Evolutionary conservation across 108 stramenopile genomes (phyloP), one percentile per base, ranked within the genome.

Genomic region (Stephanodiscus triporus): DNA sequence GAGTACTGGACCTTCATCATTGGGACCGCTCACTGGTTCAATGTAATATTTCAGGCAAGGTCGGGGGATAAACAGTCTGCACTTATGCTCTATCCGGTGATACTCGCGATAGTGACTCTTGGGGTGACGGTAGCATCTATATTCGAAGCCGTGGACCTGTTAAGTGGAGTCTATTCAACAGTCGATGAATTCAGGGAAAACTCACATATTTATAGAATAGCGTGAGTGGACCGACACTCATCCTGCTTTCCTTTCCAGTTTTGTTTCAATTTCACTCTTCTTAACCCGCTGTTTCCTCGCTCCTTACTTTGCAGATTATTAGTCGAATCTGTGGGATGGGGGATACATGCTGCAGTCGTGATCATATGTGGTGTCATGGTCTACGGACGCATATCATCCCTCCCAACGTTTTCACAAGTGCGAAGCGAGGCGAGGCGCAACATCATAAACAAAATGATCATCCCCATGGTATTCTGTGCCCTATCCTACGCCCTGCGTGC

Each of bases 391-490:
- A 75, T 85, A 22, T 42, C 66, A 5, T 65, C 55, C 17, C 67
- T 85, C 2, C 80, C 84, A 20, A 77, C 71, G 19, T 81, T 75
- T 7, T 58, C 66, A 37, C 77, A 55, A 43, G 66, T 73, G 19
- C 47, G 77, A 11, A 48, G 36, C 19, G 42, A 40, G 3, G 80
- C 77, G 9, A 60, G 51, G 42, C 59, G 67, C 8, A 64, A 49
- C 26, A 70, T 85, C 7, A 47, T 79, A 13, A 64, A 23, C 50
- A 85, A 85, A 68, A 66, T 79, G 74, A 75, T 85, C 11, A 37
- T 80, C 10, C 84, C 84, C 57, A 83, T 83, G 51, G 45, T 83
- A 11, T 61, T 82, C 13, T 83, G 81, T 57, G 73, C 70, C 9
- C 56, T 80, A 27, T 85, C 78, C n/a, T 85, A 83, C 38, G 78